Percentiles rank a stretch among this genome's conserved stretches.
These are phyloP conservation scores for Eucalyptus tenuipes DNA, from an alignment of 345 rosid genomes.

Conservation along the genomic window DNA sequence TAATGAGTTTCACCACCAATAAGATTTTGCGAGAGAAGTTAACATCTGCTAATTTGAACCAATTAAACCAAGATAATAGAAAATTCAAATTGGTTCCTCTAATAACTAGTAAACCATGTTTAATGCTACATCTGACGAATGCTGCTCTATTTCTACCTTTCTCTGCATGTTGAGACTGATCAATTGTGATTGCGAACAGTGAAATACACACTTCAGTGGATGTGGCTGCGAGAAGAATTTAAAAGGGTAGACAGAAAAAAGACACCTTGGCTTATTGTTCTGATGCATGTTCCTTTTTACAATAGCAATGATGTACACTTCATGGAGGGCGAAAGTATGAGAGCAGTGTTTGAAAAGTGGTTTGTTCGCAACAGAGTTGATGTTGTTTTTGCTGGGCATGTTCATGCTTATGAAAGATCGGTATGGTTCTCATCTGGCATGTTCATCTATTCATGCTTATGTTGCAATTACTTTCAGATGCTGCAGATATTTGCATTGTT, in stretches of 20 bases:
- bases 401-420: constrained; percentile 96
- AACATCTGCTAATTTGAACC: background rate
- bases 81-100: background rate
- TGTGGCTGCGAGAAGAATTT: constrained; percentile 61
- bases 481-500: background rate
- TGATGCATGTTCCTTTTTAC: constrained; percentile 78
- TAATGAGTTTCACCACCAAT: background rate
- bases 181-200: constrained; percentile 15
- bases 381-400: constrained; percentile 81
- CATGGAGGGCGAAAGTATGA: constrained; percentile 94
- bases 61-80: background rate
- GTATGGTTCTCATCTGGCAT: constrained; percentile 14
- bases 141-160: background rate
- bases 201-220: constrained; percentile 73
- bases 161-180: background rate
- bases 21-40: background rate
- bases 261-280: constrained; percentile 91
- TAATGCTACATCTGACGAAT: background rate
- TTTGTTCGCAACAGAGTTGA: constrained; percentile 57
- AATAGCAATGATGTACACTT: constrained; percentile 68
- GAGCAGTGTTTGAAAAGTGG: constrained; percentile 69
- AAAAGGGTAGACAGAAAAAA: constrained; percentile 71
- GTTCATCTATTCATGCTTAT: background rate
- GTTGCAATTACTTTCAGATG: background rate
- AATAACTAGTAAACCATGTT: background rate